phyloP scores from a whole-genome alignment of 202 grass and related monocot species.

The Saccharum hybrid region DNA sequence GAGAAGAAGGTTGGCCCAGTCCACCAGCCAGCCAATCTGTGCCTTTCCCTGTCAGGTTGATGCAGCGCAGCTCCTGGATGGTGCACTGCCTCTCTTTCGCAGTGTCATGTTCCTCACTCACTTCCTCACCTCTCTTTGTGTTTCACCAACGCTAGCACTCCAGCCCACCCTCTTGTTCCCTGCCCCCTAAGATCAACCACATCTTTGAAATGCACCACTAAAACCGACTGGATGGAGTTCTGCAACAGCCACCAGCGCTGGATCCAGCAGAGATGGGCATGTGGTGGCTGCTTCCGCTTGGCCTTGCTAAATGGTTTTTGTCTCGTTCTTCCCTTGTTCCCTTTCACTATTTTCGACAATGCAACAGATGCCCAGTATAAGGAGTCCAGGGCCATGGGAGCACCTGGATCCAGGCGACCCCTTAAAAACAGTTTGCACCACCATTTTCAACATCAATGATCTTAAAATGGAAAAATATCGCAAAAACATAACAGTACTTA shows the following conservation, averaged over 20 bases:
- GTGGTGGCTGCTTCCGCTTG: background rate
- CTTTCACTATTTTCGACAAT: no score
- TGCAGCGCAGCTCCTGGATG: background rate
- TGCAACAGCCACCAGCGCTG: background rate
- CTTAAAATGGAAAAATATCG: constrained; percentile 10
- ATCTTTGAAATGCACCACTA: background rate
- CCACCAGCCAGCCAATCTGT: background rate
- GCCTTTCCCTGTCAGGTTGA: background rate
- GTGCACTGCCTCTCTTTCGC: background rate
- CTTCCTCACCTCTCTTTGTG: background rate
- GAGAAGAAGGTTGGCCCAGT: background rate
- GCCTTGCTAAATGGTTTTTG: background rate
- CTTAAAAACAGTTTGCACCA: background rate
- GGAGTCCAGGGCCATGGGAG: background rate
- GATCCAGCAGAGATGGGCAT: background rate
- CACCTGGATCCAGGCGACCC: background rate
- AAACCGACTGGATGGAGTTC: background rate
- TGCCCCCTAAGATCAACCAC: background rate
- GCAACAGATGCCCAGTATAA: background rate
- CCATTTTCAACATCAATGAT: constrained; percentile 1
- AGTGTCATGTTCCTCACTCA: background rate
- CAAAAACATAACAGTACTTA: constrained; percentile 24
- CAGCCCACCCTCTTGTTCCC: background rate
- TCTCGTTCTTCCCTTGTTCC: background rate
- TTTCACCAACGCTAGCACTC: background rate